Evolutionary conservation across 371 early-diverging fungal genomes (phyloP).

Genomic region (Chytridium lagenaria): DNA sequence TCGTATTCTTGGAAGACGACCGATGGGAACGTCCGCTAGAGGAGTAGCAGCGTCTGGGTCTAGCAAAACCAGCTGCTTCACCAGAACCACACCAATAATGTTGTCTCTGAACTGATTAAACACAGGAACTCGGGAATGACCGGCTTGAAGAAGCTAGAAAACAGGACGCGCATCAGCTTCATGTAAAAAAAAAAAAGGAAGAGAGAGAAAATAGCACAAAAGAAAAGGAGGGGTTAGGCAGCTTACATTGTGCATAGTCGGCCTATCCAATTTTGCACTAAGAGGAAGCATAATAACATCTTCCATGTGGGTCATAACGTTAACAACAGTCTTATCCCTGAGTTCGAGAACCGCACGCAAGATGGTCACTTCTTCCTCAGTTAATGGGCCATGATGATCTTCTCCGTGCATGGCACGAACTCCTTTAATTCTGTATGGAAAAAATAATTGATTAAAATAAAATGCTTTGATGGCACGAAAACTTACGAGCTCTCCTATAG

Average conservation of each 20-base stretch:
- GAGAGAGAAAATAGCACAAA: not conserved
- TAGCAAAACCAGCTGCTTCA: slow-evolving; percentile 76
- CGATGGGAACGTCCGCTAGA: slow-evolving; percentile 70
- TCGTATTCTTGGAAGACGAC: slow-evolving; percentile 75
- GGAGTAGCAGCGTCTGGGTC: slow-evolving; percentile 85
- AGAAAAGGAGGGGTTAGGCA: not conserved
- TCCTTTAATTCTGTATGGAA: slow-evolving; percentile 79
- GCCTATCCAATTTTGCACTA: slow-evolving; percentile 70
- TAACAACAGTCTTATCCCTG: slow-evolving; percentile 79
- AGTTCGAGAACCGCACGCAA: slow-evolving; percentile 91
- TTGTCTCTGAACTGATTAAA: slow-evolving; percentile 66
- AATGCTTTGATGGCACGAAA: not conserved
- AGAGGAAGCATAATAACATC: slow-evolving; percentile 83
- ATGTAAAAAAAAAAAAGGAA: not conserved
- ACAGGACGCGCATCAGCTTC: too few species aligned
- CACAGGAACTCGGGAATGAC: slow-evolving; percentile 93
- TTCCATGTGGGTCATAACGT: slow-evolving; percentile 86
- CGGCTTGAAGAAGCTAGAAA: slow-evolving; percentile 74
- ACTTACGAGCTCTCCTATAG: slow-evolving; percentile 75
- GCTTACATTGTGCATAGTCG: slow-evolving; percentile 60
- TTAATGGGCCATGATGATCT: slow-evolving; percentile 80
- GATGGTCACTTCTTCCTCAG: slow-evolving; percentile 90
- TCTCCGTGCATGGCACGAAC: slow-evolving; percentile 85
- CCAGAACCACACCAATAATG: slow-evolving; percentile 87
- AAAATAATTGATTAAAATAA: not conserved